A percentile compares a stretch with the other conserved stretches of the same genome.
phyloP scores from a whole-genome alignment of 1,139 yeast genomes.

The Geotrichum reessii region DNA sequence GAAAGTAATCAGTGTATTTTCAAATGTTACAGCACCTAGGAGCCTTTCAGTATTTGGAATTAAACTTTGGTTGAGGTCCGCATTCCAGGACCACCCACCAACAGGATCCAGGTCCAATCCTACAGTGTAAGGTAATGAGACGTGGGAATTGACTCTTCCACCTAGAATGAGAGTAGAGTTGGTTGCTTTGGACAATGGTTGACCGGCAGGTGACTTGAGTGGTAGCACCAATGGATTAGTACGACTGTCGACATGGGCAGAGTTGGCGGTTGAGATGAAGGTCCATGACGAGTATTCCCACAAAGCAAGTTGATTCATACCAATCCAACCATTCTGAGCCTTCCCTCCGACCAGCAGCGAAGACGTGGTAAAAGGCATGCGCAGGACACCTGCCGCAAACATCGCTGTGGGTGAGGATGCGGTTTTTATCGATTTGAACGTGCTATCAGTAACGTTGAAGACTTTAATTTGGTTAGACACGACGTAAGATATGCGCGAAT shows the following conservation, averaged over 20 bases:
- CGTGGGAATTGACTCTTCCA: constrained; percentile 37
- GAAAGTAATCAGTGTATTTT: constrained; percentile 39
- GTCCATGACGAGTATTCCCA: constrained; percentile 60
- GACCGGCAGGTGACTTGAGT: constrained; percentile 29
- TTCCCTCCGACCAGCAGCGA: constrained; percentile 49
- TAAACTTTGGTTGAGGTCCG: constrained; percentile 21
- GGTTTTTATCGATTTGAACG: constrained; percentile 33
- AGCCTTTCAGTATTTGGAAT: constrained; percentile 20
- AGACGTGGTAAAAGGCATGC: constrained; percentile 22
- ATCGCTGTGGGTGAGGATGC: constrained; percentile 46
- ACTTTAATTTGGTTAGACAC: constrained; percentile 41
- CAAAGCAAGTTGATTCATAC: constrained; percentile 54
- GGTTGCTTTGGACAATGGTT: constrained; percentile 12
- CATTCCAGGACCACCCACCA: constrained; percentile 45
- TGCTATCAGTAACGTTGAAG: constrained; percentile 33
- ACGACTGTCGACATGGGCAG: constrained; percentile 43
- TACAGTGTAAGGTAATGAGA: constrained; percentile 42
- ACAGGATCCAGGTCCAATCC: constrained; percentile 35
- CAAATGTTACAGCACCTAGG: constrained; percentile 40
- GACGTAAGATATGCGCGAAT: constrained; percentile 20
- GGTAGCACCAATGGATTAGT: constrained; percentile 47
- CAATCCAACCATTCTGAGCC: constrained; percentile 51
- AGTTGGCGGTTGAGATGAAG: constrained; percentile 37
- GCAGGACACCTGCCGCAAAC: constrained; percentile 40
- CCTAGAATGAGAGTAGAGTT: constrained; percentile 35